These are phyloP conservation scores for Pythium sp. DNA, from an alignment of 352 stramenopile species.

Conservation along the genomic window DNA sequence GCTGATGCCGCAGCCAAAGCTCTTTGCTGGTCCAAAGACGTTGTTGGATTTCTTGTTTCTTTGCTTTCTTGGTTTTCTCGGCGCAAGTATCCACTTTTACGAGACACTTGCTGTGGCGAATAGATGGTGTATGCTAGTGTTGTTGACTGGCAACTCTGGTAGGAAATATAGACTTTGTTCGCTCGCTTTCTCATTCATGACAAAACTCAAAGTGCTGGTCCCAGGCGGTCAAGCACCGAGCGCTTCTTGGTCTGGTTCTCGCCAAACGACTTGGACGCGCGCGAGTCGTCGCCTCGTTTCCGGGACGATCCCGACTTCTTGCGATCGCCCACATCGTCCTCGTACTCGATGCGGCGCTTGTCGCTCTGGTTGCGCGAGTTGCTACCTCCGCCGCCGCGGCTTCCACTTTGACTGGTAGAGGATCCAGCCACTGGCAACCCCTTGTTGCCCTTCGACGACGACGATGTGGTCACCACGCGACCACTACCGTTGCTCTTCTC, in stretches of 20 bases:
- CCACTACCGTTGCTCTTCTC: constrained; percentile 32
- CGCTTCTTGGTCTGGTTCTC: constrained; percentile 74
- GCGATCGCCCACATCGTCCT: constrained; percentile 33
- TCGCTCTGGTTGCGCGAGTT: constrained; percentile 22
- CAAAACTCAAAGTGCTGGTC: constrained; percentile 49
- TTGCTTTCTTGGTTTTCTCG: not conserved
- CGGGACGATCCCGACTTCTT: constrained; percentile 21
- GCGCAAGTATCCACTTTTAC: not conserved
- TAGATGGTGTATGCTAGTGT: not conserved
- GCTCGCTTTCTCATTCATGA: not conserved
- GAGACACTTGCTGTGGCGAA: not conserved
- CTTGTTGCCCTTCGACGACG: constrained; percentile 27
- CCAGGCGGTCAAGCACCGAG: constrained; percentile 79
- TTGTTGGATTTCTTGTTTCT: not conserved
- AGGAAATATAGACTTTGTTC: not conserved
- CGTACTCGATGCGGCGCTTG: constrained; percentile 59
- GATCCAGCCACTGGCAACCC: constrained; percentile 1
- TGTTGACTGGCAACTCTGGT: not conserved
- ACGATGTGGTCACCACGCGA: constrained; percentile 50
- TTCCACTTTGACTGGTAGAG: not conserved
- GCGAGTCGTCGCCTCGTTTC: constrained; percentile 25
- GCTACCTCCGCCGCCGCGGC: constrained; percentile 20
- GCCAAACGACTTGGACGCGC: constrained; percentile 38
- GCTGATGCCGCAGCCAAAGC: too few species aligned
- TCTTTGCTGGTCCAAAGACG: not conserved